Percentiles rank a stretch among this genome's conserved stretches.
These are phyloP conservation scores for Boletus insuetus DNA, from an alignment of 768 basidiomycete species.

Conservation along the genomic window DNA sequence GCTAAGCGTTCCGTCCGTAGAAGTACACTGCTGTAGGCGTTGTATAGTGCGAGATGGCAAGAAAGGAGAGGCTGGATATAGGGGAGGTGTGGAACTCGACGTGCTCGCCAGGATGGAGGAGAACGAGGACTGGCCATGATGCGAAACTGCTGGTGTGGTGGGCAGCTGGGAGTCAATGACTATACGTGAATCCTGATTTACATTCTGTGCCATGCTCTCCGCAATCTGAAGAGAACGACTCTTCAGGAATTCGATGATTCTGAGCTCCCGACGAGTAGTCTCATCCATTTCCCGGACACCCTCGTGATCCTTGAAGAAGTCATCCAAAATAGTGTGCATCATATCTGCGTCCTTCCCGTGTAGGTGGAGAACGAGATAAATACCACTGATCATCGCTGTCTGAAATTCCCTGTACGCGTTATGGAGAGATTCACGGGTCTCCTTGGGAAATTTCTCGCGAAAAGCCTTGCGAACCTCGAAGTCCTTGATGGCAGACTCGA, in stretches of 20 bases:
- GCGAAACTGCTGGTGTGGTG: slow-evolving; percentile 7
- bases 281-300: slow-evolving; percentile 67
- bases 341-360: slow-evolving; percentile 61
- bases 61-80: slow-evolving; percentile 29
- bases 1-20: slow-evolving; percentile 43
- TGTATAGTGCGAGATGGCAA: slow-evolving; percentile 53
- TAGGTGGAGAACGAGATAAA: slow-evolving; percentile 80
- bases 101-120: slow-evolving; percentile 25
- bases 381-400: slow-evolving; percentile 85
- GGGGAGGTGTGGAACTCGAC: slow-evolving; percentile 22
- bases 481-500: slow-evolving; percentile 87
- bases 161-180: slow-evolving; percentile 37
- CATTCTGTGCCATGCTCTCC: slow-evolving; percentile 30
- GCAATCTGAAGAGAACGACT: slow-evolving; percentile 57
- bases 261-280: slow-evolving; percentile 78
- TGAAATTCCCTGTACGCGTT: slow-evolving; percentile 88
- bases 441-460: slow-evolving; percentile 56
- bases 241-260: slow-evolving; percentile 81
- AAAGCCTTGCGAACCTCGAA: slow-evolving; percentile 76
- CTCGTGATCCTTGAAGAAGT: slow-evolving; percentile 62
- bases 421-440: slow-evolving; percentile 66
- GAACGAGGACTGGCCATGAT: slow-evolving; percentile 16
- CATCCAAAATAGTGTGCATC: slow-evolving; percentile 80
- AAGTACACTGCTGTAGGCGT: slow-evolving; percentile 50
- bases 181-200: slow-evolving; percentile 13